Evolutionary conservation across 345 rosid species (phyloP).

Genomic region (Rhizophora mangle): DNA sequence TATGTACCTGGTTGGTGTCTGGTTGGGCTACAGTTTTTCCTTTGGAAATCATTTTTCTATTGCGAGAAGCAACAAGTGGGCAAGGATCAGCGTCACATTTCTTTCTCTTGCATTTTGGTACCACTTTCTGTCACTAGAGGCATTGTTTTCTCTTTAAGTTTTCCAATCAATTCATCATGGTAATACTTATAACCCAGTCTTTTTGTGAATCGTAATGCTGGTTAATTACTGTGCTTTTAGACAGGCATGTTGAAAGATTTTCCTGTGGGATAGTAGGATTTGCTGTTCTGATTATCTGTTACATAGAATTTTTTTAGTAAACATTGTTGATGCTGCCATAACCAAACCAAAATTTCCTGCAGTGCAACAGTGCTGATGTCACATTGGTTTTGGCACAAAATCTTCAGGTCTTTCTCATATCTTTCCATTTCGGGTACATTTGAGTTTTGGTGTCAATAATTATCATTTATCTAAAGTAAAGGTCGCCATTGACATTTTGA

Average conservation of each 20-base stretch:
- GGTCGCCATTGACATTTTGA: background rate
- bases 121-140: background rate
- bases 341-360: constrained; percentile 26
- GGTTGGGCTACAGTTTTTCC: constrained; percentile 67
- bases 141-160: background rate
- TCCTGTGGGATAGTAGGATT: constrained; percentile 69
- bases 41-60: constrained; percentile 35
- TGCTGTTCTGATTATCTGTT: constrained; percentile 17
- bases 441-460: background rate
- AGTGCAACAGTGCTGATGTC: constrained; percentile 85
- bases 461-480: background rate
- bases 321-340: constrained; percentile 9
- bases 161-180: constrained; percentile 3
- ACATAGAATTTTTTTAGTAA: constrained; percentile 7
- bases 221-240: constrained; percentile 54
- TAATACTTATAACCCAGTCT: background rate
- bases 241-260: constrained; percentile 66
- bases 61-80: constrained; percentile 45
- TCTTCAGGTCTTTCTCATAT: constrained; percentile 53
- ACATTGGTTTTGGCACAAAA: constrained; percentile 66
- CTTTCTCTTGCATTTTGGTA: constrained; percentile 64
- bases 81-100: constrained; percentile 50
- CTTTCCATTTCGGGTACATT: constrained; percentile 6
- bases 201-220: constrained; percentile 38
- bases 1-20: constrained; percentile 75